Evolutionary conservation across 345 rosid genomes (phyloP), one percentile per base, ranked within the genome.

Genomic region (Lepidium africanum): DNA sequence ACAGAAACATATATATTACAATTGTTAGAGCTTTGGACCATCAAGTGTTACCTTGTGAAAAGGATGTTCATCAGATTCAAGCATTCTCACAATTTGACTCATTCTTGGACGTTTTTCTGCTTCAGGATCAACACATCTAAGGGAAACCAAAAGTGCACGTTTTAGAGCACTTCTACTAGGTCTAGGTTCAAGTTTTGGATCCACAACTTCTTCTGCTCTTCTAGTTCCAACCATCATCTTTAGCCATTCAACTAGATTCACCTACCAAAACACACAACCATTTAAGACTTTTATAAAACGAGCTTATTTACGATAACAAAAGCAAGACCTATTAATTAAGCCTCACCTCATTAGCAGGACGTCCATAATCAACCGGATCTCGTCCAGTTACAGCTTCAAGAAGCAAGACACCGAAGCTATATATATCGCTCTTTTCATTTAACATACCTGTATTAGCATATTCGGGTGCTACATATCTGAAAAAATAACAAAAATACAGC

Each of bases 401-500:
- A 66, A 93, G 84, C 72, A 90, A 84, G 3, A 93, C 98, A 23
- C 98, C 98, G 16, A 93, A 93, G 81, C 98, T 93, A 61, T 93
- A 93, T 63, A 93, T 80, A 66, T 93, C 96, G n/a, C 97, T 93
- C 85, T 81, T 93, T 82, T 90, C 98, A 33, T 90, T 93, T 76
- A 90, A 73, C 85, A 93, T n/a, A 19, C 97, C 96, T 1, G 92
- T 76, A 71, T 93, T 93, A 17, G 97, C 97, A 79, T 93, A 93
- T 74, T 93, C 97, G 0, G 98, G 98, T 36, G 97, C 97, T 71
- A 93, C 98, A 71, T 93, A 93, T 71, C 98, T 93, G 86, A 41
- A 79, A 71, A 46, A 63, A 37, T 53, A 72, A 67, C 61, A 15
- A 47, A 13, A 10, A 52, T 5, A 37, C 7, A 37, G 15, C 7